Base-by-base conservation (phyloP, 176 grass and related monocot genomes). In the Panicum miliaceum region DNA sequence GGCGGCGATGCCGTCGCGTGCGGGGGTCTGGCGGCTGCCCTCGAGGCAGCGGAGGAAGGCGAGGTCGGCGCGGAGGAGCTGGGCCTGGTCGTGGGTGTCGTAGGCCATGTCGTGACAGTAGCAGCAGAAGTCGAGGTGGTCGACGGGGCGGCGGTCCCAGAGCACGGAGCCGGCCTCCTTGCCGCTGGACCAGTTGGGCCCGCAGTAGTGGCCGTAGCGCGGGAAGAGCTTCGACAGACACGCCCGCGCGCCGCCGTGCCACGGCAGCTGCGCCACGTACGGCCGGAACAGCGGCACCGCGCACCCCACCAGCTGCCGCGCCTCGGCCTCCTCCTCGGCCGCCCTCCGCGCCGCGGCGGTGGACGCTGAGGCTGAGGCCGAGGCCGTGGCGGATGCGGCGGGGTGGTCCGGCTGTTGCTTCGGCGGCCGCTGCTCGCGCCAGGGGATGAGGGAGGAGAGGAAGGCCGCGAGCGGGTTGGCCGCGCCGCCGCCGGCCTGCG, bases 21-120 rank as follows among this genome's bases (percentile, higher is more conserved):
- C 90, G 12, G 89, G 90, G 54, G 91, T 94, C 26, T 78, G 77
- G 45, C 89, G 91, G 57, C 85, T 94, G 57, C 78, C 67, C 89
- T 99, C 88, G 75, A 96, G 86, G 86, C 96, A 99, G 48, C 94
- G 81, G 18, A 99, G 93, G 86, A 96, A 99, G 25, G 93, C 76
- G 66, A 99, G 85, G 84, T 99, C 93, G 51, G 96, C 93, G 78
- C 89, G 90, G 69, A 99, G 90, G 76, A 99, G 93, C 84, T 90
- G 85, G 0, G 88, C 93, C 84, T 99, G 96, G 77, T 99, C 96
- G 80, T 96, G 85, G 1, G 96, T 96, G 78, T 99, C 96, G 81
- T 96, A 99, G 26, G 93, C 93, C 68, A 99, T 99, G 81, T 99
- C 93, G 87, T 99, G 96, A 85, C 96, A 99, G 84, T 96, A 99